Base-by-base conservation (phyloP, 345 rosid genomes). In the Mercurialis annua region DNA sequence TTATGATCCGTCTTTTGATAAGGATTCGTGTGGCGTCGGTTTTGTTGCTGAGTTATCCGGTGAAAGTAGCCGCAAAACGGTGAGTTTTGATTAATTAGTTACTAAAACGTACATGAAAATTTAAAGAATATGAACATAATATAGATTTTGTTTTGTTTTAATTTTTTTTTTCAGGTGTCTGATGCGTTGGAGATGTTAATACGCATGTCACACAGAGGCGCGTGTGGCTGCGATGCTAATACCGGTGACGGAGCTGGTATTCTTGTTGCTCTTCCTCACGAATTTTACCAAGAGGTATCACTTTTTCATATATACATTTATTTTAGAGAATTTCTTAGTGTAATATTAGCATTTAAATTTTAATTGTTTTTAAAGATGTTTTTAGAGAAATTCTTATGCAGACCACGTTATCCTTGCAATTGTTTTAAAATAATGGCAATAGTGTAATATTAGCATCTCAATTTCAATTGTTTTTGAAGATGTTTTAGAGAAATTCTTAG, bases 231-330 rank as follows among this genome's bases (percentile, higher is more conserved):
- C 64, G 99, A 95, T 71, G 73, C 92, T 34, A 95, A 95, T 71
- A 95, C 99, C 16, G 99, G 99, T 5, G 99, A 95, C 51, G 99
- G 99, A 33, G 99, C 99, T 71, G 99, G 99, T 15, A 87, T 95
- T 77, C 94, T 95, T 20, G 93, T 92, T 20, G 93, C 87, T 36
- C 82, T 90, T 50, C 97, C 99, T 68, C 98, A 92, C 50, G 82
- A 79, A 15, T 95, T 88, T 80, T 95, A 79, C 65, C 80, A 78
- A 54, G 82, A 92, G 91, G 99, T 82, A 54, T 31, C 40, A 34
- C 9, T 49, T 62, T 7, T 53, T 48, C 36, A 17, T 34, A 34
- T 34, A 34, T 34, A 34, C 11, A 7, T 40, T 40, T 40, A 1
- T 40, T 40, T 9, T n/a, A n/a, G n/a, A n/a, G n/a, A n/a, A n/a